Conservation (phyloP, 306 rosid species). For the Sphenostylis stenocarpa region DNA sequence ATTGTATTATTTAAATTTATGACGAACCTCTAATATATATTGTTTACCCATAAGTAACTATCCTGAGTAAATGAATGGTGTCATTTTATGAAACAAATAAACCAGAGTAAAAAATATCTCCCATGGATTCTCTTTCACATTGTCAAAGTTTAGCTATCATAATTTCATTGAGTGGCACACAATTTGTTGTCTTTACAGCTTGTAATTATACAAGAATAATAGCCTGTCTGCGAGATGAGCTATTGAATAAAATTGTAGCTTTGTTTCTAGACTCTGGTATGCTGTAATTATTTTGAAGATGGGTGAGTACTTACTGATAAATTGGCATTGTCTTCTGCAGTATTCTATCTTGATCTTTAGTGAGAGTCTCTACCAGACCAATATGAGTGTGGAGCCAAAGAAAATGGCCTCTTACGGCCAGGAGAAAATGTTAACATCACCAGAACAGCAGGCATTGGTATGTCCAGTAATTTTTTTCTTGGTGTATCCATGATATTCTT, state of each 20-base stretch:
- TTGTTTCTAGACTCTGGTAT: slow-evolving; percentile 18
- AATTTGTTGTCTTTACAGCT: neutral
- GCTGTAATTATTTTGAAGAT: slow-evolving; percentile 19
- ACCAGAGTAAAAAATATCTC: neutral
- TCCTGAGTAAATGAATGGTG: neutral
- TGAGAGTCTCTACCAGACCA: slow-evolving; percentile 23
- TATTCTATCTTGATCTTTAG: slow-evolving; percentile 36
- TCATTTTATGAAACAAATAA: neutral
- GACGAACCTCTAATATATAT: neutral
- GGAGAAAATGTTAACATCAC: slow-evolving; percentile 42
- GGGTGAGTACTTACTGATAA: slow-evolving; percentile 8
- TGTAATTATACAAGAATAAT: neutral
- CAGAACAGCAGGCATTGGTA: slow-evolving; percentile 79
- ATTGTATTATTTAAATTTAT: neutral
- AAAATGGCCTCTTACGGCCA: slow-evolving; percentile 52
- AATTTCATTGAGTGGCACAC: neutral
- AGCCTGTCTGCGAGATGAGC: neutral
- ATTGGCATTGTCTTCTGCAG: slow-evolving; percentile 34
- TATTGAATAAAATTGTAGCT: slow-evolving; percentile 20
- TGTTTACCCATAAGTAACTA: neutral
- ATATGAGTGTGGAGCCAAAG: slow-evolving; percentile 60
- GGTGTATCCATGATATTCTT: neutral
- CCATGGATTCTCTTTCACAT: neutral
- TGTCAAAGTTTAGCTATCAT: neutral
- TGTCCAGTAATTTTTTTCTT: slow-evolving; percentile 1